Evolutionary conservation across 2,329 filamentous ascomycete species (phyloP).

Genomic region (Chrysoporthe cubensis): DNA sequence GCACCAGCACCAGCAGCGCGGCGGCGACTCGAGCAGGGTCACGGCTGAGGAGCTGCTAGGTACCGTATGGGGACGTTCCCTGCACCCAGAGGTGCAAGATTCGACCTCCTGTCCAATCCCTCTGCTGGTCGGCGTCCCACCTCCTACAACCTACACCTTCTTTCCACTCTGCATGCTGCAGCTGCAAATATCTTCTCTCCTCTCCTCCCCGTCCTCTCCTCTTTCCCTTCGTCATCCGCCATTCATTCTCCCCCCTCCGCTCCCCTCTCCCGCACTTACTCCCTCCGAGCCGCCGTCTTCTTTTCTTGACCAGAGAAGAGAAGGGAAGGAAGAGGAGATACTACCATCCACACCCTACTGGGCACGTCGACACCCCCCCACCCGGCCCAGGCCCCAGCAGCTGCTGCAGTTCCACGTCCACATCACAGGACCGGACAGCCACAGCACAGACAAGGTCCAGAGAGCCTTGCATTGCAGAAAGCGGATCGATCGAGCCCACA

Average conservation of each 20-base stretch:
- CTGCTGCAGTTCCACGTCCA: slow-evolving; percentile 30
- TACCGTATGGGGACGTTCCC: slow-evolving; percentile 14
- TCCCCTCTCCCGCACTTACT: slow-evolving; percentile 50
- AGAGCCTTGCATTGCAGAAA: slow-evolving; percentile 26
- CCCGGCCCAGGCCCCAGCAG: slow-evolving; percentile 14
- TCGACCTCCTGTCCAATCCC: slow-evolving; percentile 27
- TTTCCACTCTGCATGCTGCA: slow-evolving; percentile 57
- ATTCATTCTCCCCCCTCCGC: slow-evolving; percentile 48
- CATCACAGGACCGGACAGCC: slow-evolving; percentile 32
- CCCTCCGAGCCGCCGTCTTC: slow-evolving; percentile 47
- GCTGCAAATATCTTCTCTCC: slow-evolving; percentile 47
- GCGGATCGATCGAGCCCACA: slow-evolving; percentile 18
- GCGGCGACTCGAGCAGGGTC: background rate
- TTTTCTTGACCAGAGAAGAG: slow-evolving; percentile 38
- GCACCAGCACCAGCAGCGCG: background rate
- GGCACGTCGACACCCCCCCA: slow-evolving; percentile 31
- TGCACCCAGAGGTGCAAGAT: slow-evolving; percentile 11
- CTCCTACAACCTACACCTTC: slow-evolving; percentile 49
- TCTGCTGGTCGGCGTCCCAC: slow-evolving; percentile 28
- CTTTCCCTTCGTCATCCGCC: slow-evolving; percentile 45
- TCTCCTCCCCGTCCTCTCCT: slow-evolving; percentile 35
- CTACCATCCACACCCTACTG: slow-evolving; percentile 33
- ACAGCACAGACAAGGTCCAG: slow-evolving; percentile 30
- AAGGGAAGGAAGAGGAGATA: slow-evolving; percentile 40
- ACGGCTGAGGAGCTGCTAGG: too few relatives aligned